A percentile compares a stretch with the other conserved stretches of the same genome.
Evolutionary conservation across 2,329 filamentous ascomycete genomes (phyloP).

Genomic region (Talaromyces rugulosus): DNA sequence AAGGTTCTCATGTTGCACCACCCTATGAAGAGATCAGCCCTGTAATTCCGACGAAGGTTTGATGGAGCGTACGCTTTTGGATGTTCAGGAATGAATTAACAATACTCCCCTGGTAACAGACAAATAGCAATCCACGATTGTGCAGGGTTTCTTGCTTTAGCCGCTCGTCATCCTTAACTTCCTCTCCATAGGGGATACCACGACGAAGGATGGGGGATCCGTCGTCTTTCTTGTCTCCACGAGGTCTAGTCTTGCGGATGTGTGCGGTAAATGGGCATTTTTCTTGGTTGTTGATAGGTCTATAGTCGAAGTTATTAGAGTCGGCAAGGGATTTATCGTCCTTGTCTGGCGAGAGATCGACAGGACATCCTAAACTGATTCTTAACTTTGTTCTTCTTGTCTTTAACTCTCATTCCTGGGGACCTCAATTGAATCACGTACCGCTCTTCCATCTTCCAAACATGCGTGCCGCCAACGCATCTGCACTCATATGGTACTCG

Average conservation of each 20-base stretch:
- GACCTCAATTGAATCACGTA: slow-evolving; percentile 8
- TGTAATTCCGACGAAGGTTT: background rate
- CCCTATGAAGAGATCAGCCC: slow-evolving; percentile 13
- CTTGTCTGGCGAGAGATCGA: slow-evolving; percentile 26
- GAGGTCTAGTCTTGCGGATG: slow-evolving; percentile 45
- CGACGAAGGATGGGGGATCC: slow-evolving; percentile 40
- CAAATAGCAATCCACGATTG: slow-evolving; percentile 45
- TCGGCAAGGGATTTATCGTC: slow-evolving; percentile 29
- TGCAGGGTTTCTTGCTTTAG: slow-evolving; percentile 22
- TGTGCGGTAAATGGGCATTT: slow-evolving; percentile 46
- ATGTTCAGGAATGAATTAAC: slow-evolving; percentile 33
- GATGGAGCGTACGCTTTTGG: slow-evolving; percentile 14
- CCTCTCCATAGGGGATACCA: slow-evolving; percentile 42
- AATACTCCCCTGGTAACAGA: slow-evolving; percentile 44
- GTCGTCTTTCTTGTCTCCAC: slow-evolving; percentile 30
- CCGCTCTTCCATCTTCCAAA: slow-evolving; percentile 44
- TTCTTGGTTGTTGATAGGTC: slow-evolving; percentile 23
- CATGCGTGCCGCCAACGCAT: slow-evolving; percentile 40
- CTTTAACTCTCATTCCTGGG: background rate
- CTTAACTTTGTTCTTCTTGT: background rate
- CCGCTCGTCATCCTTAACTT: slow-evolving; percentile 33
- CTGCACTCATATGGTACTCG: slow-evolving; percentile 14
- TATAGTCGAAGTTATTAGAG: slow-evolving; percentile 39
- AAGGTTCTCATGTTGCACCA: slow-evolving; percentile 21
- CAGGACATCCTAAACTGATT: slow-evolving; percentile 26